Base-by-base conservation (phyloP, 208 protist genomes). In the Wallacemonas sp. region DNA sequence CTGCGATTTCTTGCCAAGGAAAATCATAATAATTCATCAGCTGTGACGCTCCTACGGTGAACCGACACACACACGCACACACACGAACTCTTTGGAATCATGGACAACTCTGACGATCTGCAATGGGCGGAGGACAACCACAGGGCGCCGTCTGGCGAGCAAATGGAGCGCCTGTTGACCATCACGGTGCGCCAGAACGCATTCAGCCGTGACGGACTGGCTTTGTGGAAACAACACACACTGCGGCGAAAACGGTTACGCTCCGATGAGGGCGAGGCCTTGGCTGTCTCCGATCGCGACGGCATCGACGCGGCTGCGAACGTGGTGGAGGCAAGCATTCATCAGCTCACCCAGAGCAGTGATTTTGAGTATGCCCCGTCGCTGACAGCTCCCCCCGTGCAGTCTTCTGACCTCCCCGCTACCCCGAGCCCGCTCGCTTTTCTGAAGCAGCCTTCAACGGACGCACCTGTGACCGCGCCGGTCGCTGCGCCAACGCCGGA, bases 191-290 rank as follows among this genome's bases (percentile, higher is more conserved):
- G 51, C 30, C 51, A 58, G 51, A 58, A 58, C 19, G 30, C 28
- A 2, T 58, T 42, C 51, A 58, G 51, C n/a, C 51, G 51, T 19
- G 28, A 21, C n/a, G 51, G 51, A 34, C n/a, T 58, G 51, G 9
- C 5, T 5, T 31, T 58, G 28, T 58, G 51, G 51, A 33, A 24
- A 11, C 51, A 58, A 31, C 15, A 58, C 51, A 39, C 28, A 12
- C 51, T 39, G 24, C 30, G n/a, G n/a, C 51, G 51, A 4, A 58
- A 58, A 19, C 51, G 51, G 3, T 17, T 9, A 31, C 51, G 51
- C 0, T 5, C 28, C 51, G 51, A 58, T 15, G 51, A 58, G 4
- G 51, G 24, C 28, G 26, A 39, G 3, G 8, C n/a, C 5, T 2
- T 24, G 30, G 27, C 24, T 19, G n/a, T 21, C 0, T 49, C 42